Base-by-base conservation (phyloP, 2,329 filamentous ascomycete species). In the Eutypella sp. region DNA sequence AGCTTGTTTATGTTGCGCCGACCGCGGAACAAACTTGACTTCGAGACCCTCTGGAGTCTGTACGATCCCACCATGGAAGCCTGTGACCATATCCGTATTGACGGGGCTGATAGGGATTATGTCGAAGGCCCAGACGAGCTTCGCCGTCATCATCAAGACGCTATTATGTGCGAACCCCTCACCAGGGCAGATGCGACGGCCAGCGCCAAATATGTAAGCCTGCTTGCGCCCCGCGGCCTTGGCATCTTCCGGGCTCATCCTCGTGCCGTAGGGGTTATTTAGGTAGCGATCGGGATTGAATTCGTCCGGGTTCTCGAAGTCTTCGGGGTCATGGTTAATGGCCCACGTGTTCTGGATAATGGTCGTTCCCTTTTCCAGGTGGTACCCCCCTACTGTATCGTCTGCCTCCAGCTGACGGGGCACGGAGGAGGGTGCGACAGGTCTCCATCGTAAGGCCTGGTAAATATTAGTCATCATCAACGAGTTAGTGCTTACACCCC, bases 261-360 rank as follows among this genome's bases (percentile, higher is more conserved):
- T 42, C 8, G 41, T 42, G 11, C 25, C 44, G 22, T 38, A 50
- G 13, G 39, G 31, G 23, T 49, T 40, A 5, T 41, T 33, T 13
- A 49, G 43, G 46, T 48, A 58, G 3, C 54, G 52, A 3, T 33
- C 27, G 2, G 56, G 56, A 8, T 49, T 46, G 38, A 54, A 59
- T 2, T 13, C 39, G 10, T 49, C 50, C 9, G 52, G 55, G 4
- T 48, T 44, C 7, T 48, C 42, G 45, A 54, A 55, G 18, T 46
- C 43, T 13, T 48, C 37, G 0, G 46, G 42, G 24, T 55, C 49
- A 11, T 52, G 54, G 15, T 53, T 47, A 16, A 57, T 54, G 5
- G 53, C 46, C 66, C 69, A 73, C n/a, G 64, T 57, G 39, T 74
- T 75, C 45, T 67, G 58, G 16, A 77, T 54, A 5, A 79, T 56